These are phyloP conservation scores for Skeletonema grethae DNA, from an alignment of 108 stramenopile species.

Conservation along the genomic window DNA sequence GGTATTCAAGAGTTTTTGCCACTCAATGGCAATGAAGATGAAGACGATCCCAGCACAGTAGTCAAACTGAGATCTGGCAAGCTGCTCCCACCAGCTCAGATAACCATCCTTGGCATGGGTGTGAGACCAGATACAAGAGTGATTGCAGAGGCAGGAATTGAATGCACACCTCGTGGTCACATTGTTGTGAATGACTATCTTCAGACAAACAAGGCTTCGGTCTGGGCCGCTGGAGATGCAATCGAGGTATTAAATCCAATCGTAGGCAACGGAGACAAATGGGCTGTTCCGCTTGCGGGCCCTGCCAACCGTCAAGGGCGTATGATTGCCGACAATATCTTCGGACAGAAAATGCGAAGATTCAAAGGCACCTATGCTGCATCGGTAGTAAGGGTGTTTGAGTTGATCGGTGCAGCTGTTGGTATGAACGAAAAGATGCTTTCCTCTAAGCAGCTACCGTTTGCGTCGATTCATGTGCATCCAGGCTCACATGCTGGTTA, in stretches of 20 bases:
- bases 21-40: slow-evolving; percentile 38
- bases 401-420: slow-evolving; percentile 61
- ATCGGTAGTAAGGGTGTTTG: slow-evolving; percentile 63
- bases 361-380: slow-evolving; percentile 76
- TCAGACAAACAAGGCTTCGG: slow-evolving; percentile 45
- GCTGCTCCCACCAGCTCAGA: slow-evolving; percentile 57
- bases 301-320: slow-evolving; percentile 78
- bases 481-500: slow-evolving; percentile 71
- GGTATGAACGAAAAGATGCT: slow-evolving; percentile 77
- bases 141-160: slow-evolving; percentile 62
- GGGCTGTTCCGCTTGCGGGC: slow-evolving; percentile 74
- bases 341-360: slow-evolving; percentile 36
- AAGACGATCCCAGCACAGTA: slow-evolving; percentile 43
- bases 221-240: slow-evolving; percentile 78
- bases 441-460: slow-evolving; percentile 46
- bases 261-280: slow-evolving; percentile 45
- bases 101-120: slow-evolving; percentile 71
- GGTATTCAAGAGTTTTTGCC: slow-evolving; percentile 59
- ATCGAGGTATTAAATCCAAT: slow-evolving; percentile 66
- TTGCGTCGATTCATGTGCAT: slow-evolving; percentile 60
- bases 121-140: slow-evolving; percentile 69
- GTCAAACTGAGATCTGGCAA: slow-evolving; percentile 58
- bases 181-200: slow-evolving; percentile 62
- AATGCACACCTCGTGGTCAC: slow-evolving; percentile 54
- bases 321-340: slow-evolving; percentile 74